Base-by-base conservation (phyloP, 1,139 yeast genomes). In the Suhomyces atakaporum region DNA sequence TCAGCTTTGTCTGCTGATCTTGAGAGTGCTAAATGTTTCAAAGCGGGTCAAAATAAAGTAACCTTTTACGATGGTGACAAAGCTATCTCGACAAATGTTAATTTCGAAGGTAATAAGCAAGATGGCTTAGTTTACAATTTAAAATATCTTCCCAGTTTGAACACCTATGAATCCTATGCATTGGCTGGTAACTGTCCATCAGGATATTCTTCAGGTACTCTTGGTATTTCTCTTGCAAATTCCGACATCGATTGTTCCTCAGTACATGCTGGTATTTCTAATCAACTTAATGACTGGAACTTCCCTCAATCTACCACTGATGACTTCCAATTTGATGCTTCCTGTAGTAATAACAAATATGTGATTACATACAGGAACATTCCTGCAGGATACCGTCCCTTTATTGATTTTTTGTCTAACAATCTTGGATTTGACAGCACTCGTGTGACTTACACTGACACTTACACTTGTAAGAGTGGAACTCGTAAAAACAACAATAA, bases 301-400 rank as follows among this genome's bases (percentile, higher is more conserved):
- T 31, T n/a, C 9, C 62, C 65, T 9, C 33, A 38, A 20, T 32
- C 47, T 9, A 31, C 37, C 1, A 16, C 32, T 25, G 25, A 36
- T 18, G 12, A 34, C 19, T 28, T 43, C 24, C 22, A 27, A 8
- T 38, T 24, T 25, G 36, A 53, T 1, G 37, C 39, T 7, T n/a
- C 46, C 1, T 61, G 66, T 49, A 28, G 49, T 9, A 4, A 46
- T 1, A 26, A 31, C 5, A 33, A 41, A 0, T 45, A 42, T 29
- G 25, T 33, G 1, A 42, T 58, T 3, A 33, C 35, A 7, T 63
- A 53, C 40, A 13, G 27, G 1, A 53, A 56, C 35, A 38, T 63
- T 23, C 67, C 69, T 5, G 59, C 63, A 3, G 69, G 67, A 5
- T 60, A 47, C 44, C 48, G 66, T 22, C 63, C 65, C n/a, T 63